A percentile compares a stretch with the other conserved stretches of the same genome.
phyloP scores from a whole-genome alignment of 2,329 filamentous ascomycete species.

The Alternaria sp. region DNA sequence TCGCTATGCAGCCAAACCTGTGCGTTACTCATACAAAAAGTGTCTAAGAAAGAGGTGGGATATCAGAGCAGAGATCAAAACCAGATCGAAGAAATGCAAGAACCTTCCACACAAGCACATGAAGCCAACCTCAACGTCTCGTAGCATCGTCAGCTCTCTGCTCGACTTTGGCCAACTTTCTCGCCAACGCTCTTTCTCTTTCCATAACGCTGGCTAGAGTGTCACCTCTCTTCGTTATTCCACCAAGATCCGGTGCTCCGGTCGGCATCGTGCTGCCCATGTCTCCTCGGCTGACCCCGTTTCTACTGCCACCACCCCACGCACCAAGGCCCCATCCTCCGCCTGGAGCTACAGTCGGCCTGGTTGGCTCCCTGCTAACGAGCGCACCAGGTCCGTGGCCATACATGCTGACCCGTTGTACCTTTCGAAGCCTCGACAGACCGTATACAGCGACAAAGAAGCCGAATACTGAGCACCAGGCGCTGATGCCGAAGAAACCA shows the following conservation, averaged over 20 bases:
- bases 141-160: constrained; percentile 28
- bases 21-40: constrained; percentile 3
- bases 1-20: constrained; percentile 27
- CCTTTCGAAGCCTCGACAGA: constrained; percentile 79
- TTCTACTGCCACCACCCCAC: constrained; percentile 38
- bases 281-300: constrained; percentile 25
- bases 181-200: constrained; percentile 34
- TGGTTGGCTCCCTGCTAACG: constrained; percentile 17
- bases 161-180: constrained; percentile 38
- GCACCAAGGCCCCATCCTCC: constrained; percentile 35
- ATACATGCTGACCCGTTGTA: constrained; percentile 90
- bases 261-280: constrained; percentile 15
- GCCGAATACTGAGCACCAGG: constrained; percentile 73
- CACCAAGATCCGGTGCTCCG: constrained; percentile 20
- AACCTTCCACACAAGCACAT: not conserved
- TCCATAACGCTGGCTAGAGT: constrained; percentile 34
- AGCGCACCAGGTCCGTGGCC: constrained; percentile 48
- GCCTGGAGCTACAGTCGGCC: constrained; percentile 4
- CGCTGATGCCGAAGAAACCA: constrained; percentile 80
- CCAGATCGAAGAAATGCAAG: not conserved
- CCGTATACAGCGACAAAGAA: constrained; percentile 83
- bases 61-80: constrained; percentile 33
- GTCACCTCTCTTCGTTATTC: constrained; percentile 29
- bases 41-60: constrained; percentile 17
- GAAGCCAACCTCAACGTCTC: constrained; percentile 8